Evolutionary conservation across 2,329 filamentous ascomycete genomes (phyloP).

Genomic region (Fusarium marasasianum): DNA sequence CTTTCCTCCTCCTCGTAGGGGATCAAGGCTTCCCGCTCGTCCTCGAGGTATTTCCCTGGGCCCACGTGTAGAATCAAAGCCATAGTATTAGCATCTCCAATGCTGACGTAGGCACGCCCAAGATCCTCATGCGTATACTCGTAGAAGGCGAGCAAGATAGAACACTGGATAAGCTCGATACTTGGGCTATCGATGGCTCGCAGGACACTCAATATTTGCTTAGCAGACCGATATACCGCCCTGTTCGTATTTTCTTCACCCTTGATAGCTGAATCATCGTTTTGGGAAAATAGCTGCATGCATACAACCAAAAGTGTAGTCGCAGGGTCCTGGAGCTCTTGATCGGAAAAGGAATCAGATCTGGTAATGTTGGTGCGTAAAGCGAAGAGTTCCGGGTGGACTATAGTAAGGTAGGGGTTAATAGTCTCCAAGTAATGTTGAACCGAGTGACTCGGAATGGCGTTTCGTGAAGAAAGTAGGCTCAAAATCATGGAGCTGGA

Average conservation of each 20-base stretch:
- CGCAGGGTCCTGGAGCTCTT: conserved; percentile 36
- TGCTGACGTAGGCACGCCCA: conserved; percentile 53
- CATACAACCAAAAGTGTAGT: conserved; percentile 53
- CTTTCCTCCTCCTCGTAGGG: conserved; percentile 50
- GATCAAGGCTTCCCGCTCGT: conserved; percentile 38
- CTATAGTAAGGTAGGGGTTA: conserved; percentile 53
- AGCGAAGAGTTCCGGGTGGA: conserved; percentile 52
- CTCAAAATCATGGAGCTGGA: conserved; percentile 50
- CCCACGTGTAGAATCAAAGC: conserved; percentile 48
- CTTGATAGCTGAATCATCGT: conserved; percentile 46
- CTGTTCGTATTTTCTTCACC: conserved; percentile 47
- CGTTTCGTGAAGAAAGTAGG: conserved; percentile 45
- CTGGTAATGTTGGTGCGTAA: conserved; percentile 30
- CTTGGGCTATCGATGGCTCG: conserved; percentile 47
- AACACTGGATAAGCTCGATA: conserved; percentile 53
- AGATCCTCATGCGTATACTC: conserved; percentile 56
- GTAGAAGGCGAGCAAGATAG: conserved; percentile 52
- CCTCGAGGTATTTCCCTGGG: conserved; percentile 48
- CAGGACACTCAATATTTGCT: conserved; percentile 50
- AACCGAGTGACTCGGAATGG: conserved; percentile 47
- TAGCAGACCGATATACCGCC: conserved; percentile 50
- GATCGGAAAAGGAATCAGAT: neutral
- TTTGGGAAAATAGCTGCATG: conserved; percentile 53
- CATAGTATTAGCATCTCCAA: conserved; percentile 51
- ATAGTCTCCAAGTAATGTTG: conserved; percentile 51